Conservation (phyloP, 1,284 basidiomycete genomes). For the Leccinum solheimii region DNA sequence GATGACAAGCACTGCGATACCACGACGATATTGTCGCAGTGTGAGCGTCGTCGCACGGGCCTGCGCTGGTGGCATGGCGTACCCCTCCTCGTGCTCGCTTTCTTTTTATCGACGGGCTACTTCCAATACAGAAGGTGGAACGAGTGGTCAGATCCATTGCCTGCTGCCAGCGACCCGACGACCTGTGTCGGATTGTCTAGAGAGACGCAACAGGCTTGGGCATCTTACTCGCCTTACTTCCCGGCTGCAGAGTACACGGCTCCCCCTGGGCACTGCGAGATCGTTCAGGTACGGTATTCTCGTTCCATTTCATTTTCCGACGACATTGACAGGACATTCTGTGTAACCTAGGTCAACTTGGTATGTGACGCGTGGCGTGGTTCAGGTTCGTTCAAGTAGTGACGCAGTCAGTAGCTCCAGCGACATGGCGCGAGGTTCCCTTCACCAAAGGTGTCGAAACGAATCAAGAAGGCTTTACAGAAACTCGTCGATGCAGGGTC, state of each 20-base stretch:
- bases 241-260: conserved; percentile 47
- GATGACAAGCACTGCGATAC: not conserved
- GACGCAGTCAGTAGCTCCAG: conserved; percentile 53
- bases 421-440: conserved; percentile 84
- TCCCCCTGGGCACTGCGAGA: conserved; percentile 49
- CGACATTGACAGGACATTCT: not conserved
- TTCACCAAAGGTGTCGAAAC: conserved; percentile 48
- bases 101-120: not conserved
- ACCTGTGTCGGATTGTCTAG: conserved; percentile 17
- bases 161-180: not conserved
- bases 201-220: conserved; percentile 46
- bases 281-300: conserved; percentile 50
- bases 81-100: not conserved
- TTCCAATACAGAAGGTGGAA: not conserved
- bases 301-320: not conserved
- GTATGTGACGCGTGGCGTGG: conserved; percentile 39
- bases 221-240: conserved; percentile 60
- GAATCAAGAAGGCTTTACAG: conserved; percentile 50
- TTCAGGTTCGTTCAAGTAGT: not conserved
- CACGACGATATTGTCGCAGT: not conserved
- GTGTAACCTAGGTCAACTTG: conserved; percentile 54
- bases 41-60: not conserved
- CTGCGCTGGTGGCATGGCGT: not conserved
- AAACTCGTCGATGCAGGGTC: conserved; percentile 51
- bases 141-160: not conserved